Percentiles rank a stretch among this genome's conserved stretches.
These are phyloP conservation scores for Tolypocladium tropicale DNA, from an alignment of 2,329 filamentous ascomycete species.

Conservation along the genomic window DNA sequence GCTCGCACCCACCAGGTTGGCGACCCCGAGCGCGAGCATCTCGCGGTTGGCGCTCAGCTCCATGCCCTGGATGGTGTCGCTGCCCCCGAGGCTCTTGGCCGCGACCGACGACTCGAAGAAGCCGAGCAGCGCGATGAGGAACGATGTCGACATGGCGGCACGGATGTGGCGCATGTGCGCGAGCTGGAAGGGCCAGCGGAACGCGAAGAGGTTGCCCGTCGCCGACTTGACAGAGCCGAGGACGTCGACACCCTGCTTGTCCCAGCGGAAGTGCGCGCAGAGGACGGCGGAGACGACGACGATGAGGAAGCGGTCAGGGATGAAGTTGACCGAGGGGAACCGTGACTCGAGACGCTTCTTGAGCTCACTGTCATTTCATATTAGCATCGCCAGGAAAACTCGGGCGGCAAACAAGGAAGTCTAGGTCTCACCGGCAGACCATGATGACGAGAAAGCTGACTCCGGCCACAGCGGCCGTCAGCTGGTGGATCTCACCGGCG, in stretches of 20 bases:
- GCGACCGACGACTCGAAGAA: constrained; percentile 98
- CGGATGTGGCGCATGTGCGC: constrained; percentile 73
- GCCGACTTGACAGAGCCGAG: constrained; percentile 71
- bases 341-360: constrained; percentile 74
- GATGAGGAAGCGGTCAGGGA: constrained; percentile 85
- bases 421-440: constrained; percentile 58
- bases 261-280: constrained; percentile 68
- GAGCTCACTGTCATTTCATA: constrained; percentile 46
- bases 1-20: constrained; percentile 82
- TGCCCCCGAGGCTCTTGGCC: constrained; percentile 74
- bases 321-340: constrained; percentile 71
- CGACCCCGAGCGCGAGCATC: constrained; percentile 79
- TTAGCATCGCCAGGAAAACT: neutral
- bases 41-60: constrained; percentile 85
- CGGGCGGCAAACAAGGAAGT: neutral
- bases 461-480: constrained; percentile 68
- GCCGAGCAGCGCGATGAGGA: constrained; percentile 88
- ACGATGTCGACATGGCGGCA: constrained; percentile 80
- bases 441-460: constrained; percentile 82
- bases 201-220: constrained; percentile 62
- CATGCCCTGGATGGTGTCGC: constrained; percentile 64
- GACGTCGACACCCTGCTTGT: constrained; percentile 68
- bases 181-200: constrained; percentile 75
- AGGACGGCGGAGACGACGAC: constrained; percentile 78
- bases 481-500: constrained; percentile 52